phyloP scores from a whole-genome alignment of 2,329 filamentous ascomycete species.

The Dactylellina drechsleri region DNA sequence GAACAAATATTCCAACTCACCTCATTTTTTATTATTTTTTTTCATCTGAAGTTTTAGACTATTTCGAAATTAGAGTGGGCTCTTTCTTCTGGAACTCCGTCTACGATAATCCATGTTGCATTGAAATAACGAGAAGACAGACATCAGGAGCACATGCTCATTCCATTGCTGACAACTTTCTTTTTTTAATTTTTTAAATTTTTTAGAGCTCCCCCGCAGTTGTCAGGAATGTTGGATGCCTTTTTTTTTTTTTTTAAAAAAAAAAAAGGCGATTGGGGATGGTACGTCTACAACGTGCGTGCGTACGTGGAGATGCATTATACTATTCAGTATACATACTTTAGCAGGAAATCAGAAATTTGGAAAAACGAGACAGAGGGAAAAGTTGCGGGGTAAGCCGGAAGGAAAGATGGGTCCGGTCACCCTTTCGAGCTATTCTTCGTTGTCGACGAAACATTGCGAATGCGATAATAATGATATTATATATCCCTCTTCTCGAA shows the following conservation, averaged over 20 bases:
- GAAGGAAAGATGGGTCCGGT: not conserved
- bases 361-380: no score
- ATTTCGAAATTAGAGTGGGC: constrained; percentile 18
- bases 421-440: not conserved
- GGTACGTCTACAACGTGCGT: no score
- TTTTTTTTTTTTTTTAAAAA: not conserved
- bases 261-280: not conserved
- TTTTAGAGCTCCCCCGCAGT: constrained; percentile 26
- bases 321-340: no score
- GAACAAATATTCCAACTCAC: constrained; percentile 1
- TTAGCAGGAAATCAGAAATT: no score
- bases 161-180: not conserved
- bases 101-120: constrained; percentile 16
- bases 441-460: no score
- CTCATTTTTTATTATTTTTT: constrained; percentile 8
- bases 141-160: constrained; percentile 50
- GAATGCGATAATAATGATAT: no score
- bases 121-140: constrained; percentile 1
- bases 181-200: not conserved
- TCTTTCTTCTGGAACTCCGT: not conserved
- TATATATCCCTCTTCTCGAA: no score
- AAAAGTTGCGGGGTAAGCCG: constrained; percentile 35
- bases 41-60: constrained; percentile 18
- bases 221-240: not conserved
- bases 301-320: no score